Base-by-base conservation (phyloP, 1,284 basidiomycete genomes). In the Coniferiporia weirii region DNA sequence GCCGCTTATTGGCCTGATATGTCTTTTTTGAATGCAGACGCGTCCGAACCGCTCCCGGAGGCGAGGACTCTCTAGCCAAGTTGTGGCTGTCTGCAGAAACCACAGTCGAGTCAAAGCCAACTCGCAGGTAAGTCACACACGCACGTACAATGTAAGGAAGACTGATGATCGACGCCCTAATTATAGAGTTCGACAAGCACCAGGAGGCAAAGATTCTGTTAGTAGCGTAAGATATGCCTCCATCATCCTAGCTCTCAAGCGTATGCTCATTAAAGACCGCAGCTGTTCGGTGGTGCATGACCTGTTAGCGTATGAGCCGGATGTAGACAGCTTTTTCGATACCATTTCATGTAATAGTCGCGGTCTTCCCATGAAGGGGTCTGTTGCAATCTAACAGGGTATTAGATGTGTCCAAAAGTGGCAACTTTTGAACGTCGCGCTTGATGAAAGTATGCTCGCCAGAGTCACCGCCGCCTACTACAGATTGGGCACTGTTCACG, bases 31-130 rank as follows among this genome's bases (percentile, higher is more conserved):
- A 35, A 19, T 12, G 9, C 34, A 62, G 63, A 45, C 63, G 63
- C 4, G 63, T 64, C 12, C 43, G 63, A 15, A 58, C 59, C n/a
- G 56, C 52, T 35, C 63, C 63, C 17, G 63, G 63, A 48, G 63
- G 63, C 6, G 63, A 64, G 48, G 61, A 64, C 53, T 58, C 59
- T 20, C 36, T 62, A 19, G 34, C 53, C 17, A 57, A 27, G 10
- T 50, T 63, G 22, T 53, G 61, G 59, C 61, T 58, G 19, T 17
- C 47, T 10, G 59, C 55, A 13, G 62, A 57, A 19, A 17, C 15
- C 38, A 15, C 9, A 2, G 38, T 27, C 6, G 63, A 55, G 22
- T 64, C 63, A 46, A 63, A 60, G 50, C 63, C 63, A 6, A 63
- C 59, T 19, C 61, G 63, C 45, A 60, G 59, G 63, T 64, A 38